Conservation (phyloP, 2,329 filamentous ascomycete species). For the Neofusicoccum sp. region DNA sequence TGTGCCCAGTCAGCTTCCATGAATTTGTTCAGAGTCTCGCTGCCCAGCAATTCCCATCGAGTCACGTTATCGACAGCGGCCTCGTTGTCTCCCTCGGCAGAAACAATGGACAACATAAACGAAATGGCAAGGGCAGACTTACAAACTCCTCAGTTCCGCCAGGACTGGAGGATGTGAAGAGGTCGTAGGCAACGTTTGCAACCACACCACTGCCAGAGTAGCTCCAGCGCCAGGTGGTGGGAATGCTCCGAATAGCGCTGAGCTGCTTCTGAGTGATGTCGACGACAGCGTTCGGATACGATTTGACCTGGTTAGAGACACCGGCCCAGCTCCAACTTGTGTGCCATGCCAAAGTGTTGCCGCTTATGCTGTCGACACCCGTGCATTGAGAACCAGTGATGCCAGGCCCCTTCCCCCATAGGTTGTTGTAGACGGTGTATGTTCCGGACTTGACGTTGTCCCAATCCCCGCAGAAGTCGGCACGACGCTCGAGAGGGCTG, state of each 20-base stretch:
- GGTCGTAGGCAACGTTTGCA: slow-evolving; percentile 61
- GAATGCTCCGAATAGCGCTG: slow-evolving; percentile 41
- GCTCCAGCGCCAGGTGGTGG: slow-evolving; percentile 48
- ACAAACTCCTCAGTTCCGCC: slow-evolving; percentile 50
- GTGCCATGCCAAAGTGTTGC: slow-evolving; percentile 43
- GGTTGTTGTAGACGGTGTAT: slow-evolving; percentile 40
- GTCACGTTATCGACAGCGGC: no score
- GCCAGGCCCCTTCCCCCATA: slow-evolving; percentile 43
- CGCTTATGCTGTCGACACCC: slow-evolving; percentile 39
- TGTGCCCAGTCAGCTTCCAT: neutral
- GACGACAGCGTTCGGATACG: slow-evolving; percentile 40
- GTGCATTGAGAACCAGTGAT: slow-evolving; percentile 49
- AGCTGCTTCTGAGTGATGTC: slow-evolving; percentile 26
- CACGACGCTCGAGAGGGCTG: slow-evolving; percentile 27
- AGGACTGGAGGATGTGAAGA: slow-evolving; percentile 54
- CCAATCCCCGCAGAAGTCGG: slow-evolving; percentile 35
- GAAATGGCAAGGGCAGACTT: neutral
- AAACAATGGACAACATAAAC: no score
- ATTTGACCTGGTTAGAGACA: slow-evolving; percentile 40
- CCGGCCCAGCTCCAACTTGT: slow-evolving; percentile 44
- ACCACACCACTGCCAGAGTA: slow-evolving; percentile 52
- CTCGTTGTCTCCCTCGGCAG: no score
- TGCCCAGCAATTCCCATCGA: no score
- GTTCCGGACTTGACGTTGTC: slow-evolving; percentile 27
- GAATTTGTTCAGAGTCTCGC: neutral